These are phyloP conservation scores for Fomitopsis betulina DNA, from an alignment of 1,284 basidiomycete genomes.

Conservation along the genomic window DNA sequence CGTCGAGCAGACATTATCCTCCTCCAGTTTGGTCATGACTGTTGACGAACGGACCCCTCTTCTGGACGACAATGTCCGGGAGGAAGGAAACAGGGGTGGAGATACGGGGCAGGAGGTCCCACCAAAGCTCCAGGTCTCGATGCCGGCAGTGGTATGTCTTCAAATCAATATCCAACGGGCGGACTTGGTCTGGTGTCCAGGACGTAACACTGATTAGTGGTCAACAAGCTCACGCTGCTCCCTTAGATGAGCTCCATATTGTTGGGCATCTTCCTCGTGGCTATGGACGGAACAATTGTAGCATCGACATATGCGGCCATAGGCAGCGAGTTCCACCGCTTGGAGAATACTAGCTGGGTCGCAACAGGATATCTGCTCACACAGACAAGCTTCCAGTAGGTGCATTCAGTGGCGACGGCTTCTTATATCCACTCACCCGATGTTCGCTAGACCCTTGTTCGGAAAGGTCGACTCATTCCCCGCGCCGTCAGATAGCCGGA, in stretches of 20 bases:
- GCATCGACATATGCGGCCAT: conserved; percentile 58
- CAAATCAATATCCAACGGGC: neutral
- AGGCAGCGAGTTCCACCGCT: conserved; percentile 56
- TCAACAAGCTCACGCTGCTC: neutral
- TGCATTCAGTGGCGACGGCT: conserved; percentile 6
- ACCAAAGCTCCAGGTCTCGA: conserved; percentile 11
- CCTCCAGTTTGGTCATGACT: neutral
- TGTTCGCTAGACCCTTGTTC: conserved; percentile 45
- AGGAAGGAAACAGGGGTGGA: neutral
- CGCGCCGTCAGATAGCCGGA: neutral
- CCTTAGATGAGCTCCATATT: conserved; percentile 50
- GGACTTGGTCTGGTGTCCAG: too few relatives aligned
- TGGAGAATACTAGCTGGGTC: conserved; percentile 65
- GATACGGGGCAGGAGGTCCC: neutral
- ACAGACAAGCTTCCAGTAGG: conserved; percentile 57
- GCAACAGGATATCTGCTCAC: conserved; percentile 61
- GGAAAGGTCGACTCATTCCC: conserved; percentile 41
- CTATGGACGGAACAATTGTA: conserved; percentile 59
- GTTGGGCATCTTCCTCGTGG: conserved; percentile 52
- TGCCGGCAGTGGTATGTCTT: conserved; percentile 16
- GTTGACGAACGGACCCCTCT: conserved; percentile 10
- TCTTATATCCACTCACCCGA: neutral
- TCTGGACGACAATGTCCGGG: neutral
- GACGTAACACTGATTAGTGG: too few relatives aligned
- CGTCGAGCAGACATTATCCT: neutral